Conservation (phyloP, 73 alveolate species). For the Effrenium voratum region DNA sequence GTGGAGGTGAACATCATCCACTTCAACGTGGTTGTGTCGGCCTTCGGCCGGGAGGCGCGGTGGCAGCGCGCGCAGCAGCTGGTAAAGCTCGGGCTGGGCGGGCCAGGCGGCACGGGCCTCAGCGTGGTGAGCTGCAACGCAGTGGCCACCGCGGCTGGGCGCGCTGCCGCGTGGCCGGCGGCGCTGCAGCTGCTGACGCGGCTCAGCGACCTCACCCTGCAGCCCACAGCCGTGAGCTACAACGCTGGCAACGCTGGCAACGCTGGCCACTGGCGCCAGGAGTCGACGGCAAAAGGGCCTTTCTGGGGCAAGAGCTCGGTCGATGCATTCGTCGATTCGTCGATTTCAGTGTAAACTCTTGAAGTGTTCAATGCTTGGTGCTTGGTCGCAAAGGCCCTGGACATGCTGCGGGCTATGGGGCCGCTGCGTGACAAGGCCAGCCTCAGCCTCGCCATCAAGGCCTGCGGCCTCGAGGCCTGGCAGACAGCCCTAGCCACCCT, state of each 20-base stretch:
- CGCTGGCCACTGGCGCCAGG: neutral
- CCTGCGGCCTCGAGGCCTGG: too few species aligned
- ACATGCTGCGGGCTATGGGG: too few species aligned
- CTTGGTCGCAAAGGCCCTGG: too few species aligned
- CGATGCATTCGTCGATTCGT: too few species aligned
- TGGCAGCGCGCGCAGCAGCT: neutral
- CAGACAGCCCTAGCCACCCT: too few species aligned
- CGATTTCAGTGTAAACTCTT: too few species aligned
- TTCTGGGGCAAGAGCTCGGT: too few species aligned
- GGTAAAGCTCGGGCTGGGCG: neutral
- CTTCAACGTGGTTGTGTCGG: conserved; percentile 59
- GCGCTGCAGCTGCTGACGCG: conserved; percentile 6
- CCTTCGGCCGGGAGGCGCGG: neutral
- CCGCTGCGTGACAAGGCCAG: too few species aligned
- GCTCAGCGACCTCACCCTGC: neutral
- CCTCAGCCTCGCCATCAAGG: too few species aligned
- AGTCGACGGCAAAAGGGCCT: neutral
- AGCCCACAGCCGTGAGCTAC: conserved; percentile 7
- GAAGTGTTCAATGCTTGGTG: too few species aligned
- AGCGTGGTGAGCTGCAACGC: conserved; percentile 63
- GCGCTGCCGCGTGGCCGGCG: neutral
- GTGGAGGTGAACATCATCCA: conserved; percentile 42
- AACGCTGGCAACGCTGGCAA: neutral
- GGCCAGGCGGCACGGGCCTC: neutral
- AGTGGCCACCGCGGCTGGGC: neutral